Evolutionary conservation across 495 filamentous ascomycete genomes (phyloP).

Genomic region (Cairneyella variabilis): DNA sequence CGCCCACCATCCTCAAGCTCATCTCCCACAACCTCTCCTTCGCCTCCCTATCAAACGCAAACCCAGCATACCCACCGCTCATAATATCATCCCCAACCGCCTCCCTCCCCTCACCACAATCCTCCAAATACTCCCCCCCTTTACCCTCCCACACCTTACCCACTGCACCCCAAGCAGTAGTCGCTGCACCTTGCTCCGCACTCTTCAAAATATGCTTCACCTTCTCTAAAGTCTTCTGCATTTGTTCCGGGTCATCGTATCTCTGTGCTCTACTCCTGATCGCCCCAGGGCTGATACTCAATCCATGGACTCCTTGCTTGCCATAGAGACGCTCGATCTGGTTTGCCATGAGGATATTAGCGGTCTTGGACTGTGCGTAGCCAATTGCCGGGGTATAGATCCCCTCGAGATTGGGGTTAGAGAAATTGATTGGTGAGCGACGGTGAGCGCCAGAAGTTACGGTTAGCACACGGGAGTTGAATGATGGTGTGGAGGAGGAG

Average conservation of each 20-base stretch:
- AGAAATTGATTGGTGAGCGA: conserved; percentile 36
- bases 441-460: conserved; percentile 38
- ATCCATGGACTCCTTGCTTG: conserved; percentile 7
- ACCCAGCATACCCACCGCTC: neutral
- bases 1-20: neutral
- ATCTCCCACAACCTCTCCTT: neutral
- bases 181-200: conserved; percentile 36
- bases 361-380: conserved; percentile 49
- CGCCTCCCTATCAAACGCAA: neutral
- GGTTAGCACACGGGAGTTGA: conserved; percentile 33
- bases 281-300: conserved; percentile 3
- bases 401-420: conserved; percentile 34
- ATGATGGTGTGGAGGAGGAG: conserved; percentile 39
- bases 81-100: neutral
- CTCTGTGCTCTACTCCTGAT: neutral
- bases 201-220: conserved; percentile 31
- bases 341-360: conserved; percentile 45
- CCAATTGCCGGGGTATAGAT: conserved; percentile 31
- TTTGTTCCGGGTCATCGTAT: too few relatives aligned
- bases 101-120: neutral
- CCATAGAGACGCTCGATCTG: conserved; percentile 39
- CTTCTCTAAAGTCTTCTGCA: too few relatives aligned
- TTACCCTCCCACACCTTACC: conserved; percentile 29
- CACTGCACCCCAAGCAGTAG: conserved; percentile 40
- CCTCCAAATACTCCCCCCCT: conserved; percentile 42